Conservation (phyloP, 306 rosid genomes). For the Prinsepia uniflora region DNA sequence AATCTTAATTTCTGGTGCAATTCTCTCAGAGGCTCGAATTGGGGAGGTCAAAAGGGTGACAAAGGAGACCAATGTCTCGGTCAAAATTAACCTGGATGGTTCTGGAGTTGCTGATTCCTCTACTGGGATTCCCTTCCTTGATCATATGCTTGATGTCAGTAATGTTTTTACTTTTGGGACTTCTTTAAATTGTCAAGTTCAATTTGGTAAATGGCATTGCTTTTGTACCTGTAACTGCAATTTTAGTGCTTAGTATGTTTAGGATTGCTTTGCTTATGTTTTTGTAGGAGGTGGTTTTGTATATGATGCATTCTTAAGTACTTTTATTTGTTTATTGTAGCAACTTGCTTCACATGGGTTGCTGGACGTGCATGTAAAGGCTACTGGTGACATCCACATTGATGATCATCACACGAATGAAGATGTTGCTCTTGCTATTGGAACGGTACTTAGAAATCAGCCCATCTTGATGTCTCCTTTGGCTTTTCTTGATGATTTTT, state of each 20-base stretch:
- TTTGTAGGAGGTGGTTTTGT: background rate
- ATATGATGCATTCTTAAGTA: conserved; percentile 14
- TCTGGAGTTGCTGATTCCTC: conserved; percentile 64
- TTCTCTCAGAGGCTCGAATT: conserved; percentile 54
- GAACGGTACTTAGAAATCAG: conserved; percentile 55
- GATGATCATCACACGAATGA: conserved; percentile 95
- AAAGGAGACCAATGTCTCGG: conserved; percentile 74
- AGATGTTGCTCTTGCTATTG: conserved; percentile 88
- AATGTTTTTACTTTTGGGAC: background rate
- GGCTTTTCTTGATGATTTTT: too few species aligned
- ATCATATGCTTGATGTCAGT: conserved; percentile 96
- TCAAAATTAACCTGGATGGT: conserved; percentile 86
- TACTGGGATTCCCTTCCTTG: conserved; percentile 92
- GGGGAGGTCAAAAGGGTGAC: conserved; percentile 92
- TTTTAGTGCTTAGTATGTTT: background rate
- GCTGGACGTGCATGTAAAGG: conserved; percentile 75
- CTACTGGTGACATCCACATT: conserved; percentile 77
- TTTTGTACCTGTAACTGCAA: background rate
- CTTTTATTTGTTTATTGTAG: conserved; percentile 31
- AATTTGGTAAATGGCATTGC: background rate
- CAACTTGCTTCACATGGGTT: conserved; percentile 94
- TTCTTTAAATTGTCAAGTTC: background rate
- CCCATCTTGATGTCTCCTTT: conserved; percentile 13
- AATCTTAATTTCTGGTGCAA: background rate
- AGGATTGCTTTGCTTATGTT: background rate